These are phyloP conservation scores for Hyphopichia buzzinii DNA, from an alignment of 1,139 yeast genomes.

Conservation along the genomic window DNA sequence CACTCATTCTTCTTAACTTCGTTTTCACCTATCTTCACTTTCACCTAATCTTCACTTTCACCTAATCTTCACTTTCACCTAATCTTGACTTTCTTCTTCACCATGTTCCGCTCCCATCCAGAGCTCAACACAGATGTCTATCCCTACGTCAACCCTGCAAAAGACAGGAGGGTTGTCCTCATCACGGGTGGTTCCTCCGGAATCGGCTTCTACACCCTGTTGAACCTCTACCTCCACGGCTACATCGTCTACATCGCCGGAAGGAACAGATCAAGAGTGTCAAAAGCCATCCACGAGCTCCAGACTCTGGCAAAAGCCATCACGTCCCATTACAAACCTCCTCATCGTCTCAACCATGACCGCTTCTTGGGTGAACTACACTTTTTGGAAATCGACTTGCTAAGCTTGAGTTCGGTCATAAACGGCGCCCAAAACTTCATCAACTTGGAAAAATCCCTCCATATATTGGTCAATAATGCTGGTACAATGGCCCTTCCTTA, in stretches of 20 bases:
- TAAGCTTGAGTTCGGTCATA: slow-evolving; percentile 56
- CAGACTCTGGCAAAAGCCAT: slow-evolving; percentile 19
- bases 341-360: slow-evolving; percentile 6
- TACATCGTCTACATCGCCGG: slow-evolving; percentile 42
- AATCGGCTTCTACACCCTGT: slow-evolving; percentile 42
- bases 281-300: slow-evolving; percentile 35
- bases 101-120: not conserved
- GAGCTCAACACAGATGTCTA: slow-evolving; percentile 23
- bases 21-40: no score
- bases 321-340: not conserved
- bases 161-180: slow-evolving; percentile 38
- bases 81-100: not conserved
- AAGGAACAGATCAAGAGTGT: slow-evolving; percentile 34
- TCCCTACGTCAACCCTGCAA: slow-evolving; percentile 32
- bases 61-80: no score
- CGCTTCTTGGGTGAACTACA: slow-evolving; percentile 55
- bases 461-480: slow-evolving; percentile 73
- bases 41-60: not conserved
- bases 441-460: slow-evolving; percentile 49
- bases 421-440: slow-evolving; percentile 52
- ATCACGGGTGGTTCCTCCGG: slow-evolving; percentile 49
- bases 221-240: slow-evolving; percentile 44
- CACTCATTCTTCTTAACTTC: no score
- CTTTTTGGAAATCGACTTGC: slow-evolving; percentile 61
- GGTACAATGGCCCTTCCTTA: slow-evolving; percentile 80